A percentile compares a stretch with the other conserved stretches of the same genome.
Conservation (phyloP, 169 alveolate species). For the Cryptosporidium xiaoi region DNA sequence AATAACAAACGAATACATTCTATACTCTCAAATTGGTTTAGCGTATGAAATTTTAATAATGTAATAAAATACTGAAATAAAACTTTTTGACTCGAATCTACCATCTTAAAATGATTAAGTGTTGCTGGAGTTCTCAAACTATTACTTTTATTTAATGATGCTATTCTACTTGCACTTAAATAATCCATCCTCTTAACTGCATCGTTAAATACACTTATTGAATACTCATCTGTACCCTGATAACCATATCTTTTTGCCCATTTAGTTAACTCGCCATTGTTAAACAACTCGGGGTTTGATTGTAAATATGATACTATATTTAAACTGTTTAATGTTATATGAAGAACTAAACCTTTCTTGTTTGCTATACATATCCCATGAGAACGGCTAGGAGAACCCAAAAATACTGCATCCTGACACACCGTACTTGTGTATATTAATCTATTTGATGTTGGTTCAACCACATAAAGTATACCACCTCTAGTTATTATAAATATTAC, state of each 20-base stretch:
- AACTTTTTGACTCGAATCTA: constrained; percentile 89
- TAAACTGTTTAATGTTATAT: constrained; percentile 45
- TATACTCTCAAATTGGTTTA: constrained; percentile 95
- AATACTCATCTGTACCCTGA: constrained; percentile 93
- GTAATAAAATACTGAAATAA: constrained; percentile 96
- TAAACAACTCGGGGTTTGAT: constrained; percentile 70
- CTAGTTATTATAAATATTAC: constrained; percentile 83
- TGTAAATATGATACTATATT: constrained; percentile 70
- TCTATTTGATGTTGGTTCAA: constrained; percentile 74
- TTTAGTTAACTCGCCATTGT: constrained; percentile 35
- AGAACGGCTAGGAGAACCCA: constrained; percentile 68
- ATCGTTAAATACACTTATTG: constrained; percentile 88
- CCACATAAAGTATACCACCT: constrained; percentile 85
- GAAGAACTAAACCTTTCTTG: constrained; percentile 78
- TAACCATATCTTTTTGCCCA: constrained; percentile 85
- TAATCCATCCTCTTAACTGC: constrained; percentile 88
- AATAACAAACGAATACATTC: constrained; percentile 97
- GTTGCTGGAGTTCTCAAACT: constrained; percentile 94
- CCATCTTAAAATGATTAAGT: constrained; percentile 91
- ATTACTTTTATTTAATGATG: constrained; percentile 93
- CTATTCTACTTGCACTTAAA: constrained; percentile 95
- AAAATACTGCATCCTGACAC: constrained; percentile 57
- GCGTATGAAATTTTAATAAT: constrained; percentile 93
- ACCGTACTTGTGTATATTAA: constrained; percentile 21
- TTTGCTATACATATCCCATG: constrained; percentile 76